phyloP scores from a whole-genome alignment of 2,329 filamentous ascomycete species.

The Aureobasidium leucospermi region DNA sequence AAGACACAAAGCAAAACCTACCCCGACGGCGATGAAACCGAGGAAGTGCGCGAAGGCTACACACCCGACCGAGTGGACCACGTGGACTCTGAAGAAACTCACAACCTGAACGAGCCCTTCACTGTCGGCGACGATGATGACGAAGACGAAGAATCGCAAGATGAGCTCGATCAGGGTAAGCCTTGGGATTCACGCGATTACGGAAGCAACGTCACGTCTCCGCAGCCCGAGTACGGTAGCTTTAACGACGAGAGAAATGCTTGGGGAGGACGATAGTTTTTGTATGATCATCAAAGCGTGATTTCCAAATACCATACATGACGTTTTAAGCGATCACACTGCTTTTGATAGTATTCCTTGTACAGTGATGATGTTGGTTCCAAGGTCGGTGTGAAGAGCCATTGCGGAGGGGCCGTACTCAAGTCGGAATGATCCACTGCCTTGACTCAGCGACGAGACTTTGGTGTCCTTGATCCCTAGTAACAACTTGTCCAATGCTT shows the following conservation, averaged over 20 bases:
- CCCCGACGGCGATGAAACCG: constrained; percentile 35
- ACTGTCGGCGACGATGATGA: constrained; percentile 36
- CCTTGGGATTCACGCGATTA: constrained; percentile 37
- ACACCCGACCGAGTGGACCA: constrained; percentile 41
- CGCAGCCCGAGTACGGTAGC: constrained; percentile 32
- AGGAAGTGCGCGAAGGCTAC: constrained; percentile 49
- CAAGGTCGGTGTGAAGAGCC: too few species aligned
- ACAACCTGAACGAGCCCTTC: constrained; percentile 40
- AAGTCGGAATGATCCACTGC: too few species aligned
- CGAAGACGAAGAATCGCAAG: constrained; percentile 27
- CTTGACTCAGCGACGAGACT: too few species aligned
- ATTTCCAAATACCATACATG: too few species aligned
- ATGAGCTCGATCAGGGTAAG: constrained; percentile 32
- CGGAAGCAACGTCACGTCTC: constrained; percentile 17
- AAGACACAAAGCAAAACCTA: constrained; percentile 34
- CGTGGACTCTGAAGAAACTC: constrained; percentile 35
- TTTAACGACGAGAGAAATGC: constrained; percentile 36
- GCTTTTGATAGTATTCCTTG: too few species aligned
- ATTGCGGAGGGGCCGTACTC: too few species aligned
- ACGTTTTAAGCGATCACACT: background rate
- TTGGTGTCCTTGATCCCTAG: too few species aligned
- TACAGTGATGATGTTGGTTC: too few species aligned
- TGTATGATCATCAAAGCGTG: too few species aligned
- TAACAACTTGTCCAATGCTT: too few species aligned
- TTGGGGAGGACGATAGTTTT: constrained; percentile 26